These are phyloP conservation scores for Rhizophora mangle DNA, from an alignment of 345 rosid genomes.

Conservation along the genomic window DNA sequence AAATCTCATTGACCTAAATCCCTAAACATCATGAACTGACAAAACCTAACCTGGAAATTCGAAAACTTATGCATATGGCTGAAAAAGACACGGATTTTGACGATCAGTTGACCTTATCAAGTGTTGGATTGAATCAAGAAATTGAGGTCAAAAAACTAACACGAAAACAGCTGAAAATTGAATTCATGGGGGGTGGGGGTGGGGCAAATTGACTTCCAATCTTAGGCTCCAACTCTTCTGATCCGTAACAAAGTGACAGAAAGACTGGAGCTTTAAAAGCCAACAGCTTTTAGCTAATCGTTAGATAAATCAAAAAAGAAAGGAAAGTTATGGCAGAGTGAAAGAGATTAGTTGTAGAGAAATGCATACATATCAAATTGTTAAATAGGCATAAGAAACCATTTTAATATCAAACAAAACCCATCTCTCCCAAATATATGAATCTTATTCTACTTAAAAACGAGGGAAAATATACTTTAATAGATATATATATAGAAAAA, in stretches of 20 bases:
- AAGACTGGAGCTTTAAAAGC: background rate
- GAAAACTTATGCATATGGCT: background rate
- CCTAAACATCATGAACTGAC: slow-evolving; percentile 8
- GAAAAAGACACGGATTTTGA: background rate
- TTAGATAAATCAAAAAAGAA: background rate
- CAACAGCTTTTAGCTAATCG: background rate
- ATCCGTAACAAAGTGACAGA: background rate
- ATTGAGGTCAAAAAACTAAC: background rate
- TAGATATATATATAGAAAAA: background rate
- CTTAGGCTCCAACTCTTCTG: no score
- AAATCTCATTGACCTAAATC: slow-evolving; percentile 12
- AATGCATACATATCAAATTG: background rate
- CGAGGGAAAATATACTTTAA: background rate
- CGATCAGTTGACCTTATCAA: background rate
- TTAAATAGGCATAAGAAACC: slow-evolving; percentile 13
- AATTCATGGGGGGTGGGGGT: background rate
- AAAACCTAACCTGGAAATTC: slow-evolving; percentile 13
- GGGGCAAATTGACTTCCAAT: background rate
- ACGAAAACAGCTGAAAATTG: background rate
- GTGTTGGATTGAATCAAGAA: background rate
- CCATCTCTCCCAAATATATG: background rate
- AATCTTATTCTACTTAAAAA: background rate
- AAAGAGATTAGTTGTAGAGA: slow-evolving; percentile 12
- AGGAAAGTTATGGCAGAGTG: slow-evolving; percentile 8
- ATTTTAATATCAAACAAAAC: slow-evolving; percentile 4